Base-by-base conservation (phyloP, 768 basidiomycete genomes). In the Clavaria fumosa region DNA sequence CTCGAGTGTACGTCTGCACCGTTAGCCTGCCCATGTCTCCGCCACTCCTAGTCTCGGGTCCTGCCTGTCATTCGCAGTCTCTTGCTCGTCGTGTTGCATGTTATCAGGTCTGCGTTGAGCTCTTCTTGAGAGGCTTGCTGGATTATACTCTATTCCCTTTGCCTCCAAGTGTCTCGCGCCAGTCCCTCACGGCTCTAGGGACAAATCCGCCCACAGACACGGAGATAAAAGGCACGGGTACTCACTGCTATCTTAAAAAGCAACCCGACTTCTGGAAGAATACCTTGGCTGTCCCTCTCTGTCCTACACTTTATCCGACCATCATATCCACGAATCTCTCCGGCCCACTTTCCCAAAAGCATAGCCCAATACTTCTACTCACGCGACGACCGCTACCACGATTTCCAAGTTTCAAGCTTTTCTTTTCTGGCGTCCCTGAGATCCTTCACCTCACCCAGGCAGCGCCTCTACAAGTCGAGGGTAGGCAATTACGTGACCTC, bases 241-340 rank as follows among this genome's bases (percentile, higher is more conserved):
- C 68, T 9, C 64, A 67, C 26, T 56, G 60, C 35, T 81, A 85
- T 56, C 52, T 57, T 9, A 64, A 69, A 43, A 78, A 70, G 52
- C 54, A 50, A 32, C 71, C 83, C n/a, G 55, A 62, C 26, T 82
- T 88, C 50, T 86, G 85, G 85, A 43, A 44, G 9, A 68, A 70
- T 45, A 51, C 60, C 12, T 46, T 47, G 14, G 40, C 47, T 35
- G 46, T 50, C 41, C 42, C 50, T 12, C 47, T 43, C n/a, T 43
- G 20, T 24, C 36, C 43, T 22, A 43, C 46, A 18, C 62, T 79
- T n/a, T 78, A 72, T 50, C 76, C 79, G 2, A 64, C 66, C 5
- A 53, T 80, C 22, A 56, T 84, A 27, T 51, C 61, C 35, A 51
- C 64, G 3, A 50, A 55, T 7, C 52, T 53, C 7, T 45, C 55